phyloP scores from a whole-genome alignment of 164 flowering plant species.

The Cinnamomum micranthum region DNA sequence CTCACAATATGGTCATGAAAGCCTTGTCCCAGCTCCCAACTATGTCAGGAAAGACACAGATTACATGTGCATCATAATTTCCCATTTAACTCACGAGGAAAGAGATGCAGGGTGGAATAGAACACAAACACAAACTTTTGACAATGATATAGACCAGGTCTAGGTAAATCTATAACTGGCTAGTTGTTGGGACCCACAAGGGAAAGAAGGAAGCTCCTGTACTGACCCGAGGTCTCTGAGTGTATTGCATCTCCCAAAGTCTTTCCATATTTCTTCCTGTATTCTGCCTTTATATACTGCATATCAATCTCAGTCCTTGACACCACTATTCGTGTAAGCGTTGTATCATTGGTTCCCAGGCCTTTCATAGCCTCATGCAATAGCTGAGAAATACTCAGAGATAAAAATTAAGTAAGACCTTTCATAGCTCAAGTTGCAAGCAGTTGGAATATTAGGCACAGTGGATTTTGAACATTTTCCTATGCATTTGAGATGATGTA shows the following conservation, averaged over 20 bases:
- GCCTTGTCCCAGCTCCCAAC: background rate
- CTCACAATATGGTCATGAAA: background rate
- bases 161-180: background rate
- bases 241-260: conserved; percentile 55
- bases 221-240: conserved; percentile 72
- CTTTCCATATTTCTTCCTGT: conserved; percentile 51
- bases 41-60: no score
- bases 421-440: no score
- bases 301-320: conserved; percentile 78
- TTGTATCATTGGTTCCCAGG: conserved; percentile 62
- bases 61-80: no score
- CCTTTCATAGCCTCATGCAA: conserved; percentile 78
- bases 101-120: background rate
- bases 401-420: background rate
- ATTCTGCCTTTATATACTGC: conserved; percentile 75
- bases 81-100: background rate
- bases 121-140: background rate
- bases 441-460: no score
- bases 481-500: no score
- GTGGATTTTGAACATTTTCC: no score
- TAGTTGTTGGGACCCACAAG: conserved; percentile 55
- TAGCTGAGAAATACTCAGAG: conserved; percentile 28
- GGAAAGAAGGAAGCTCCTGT: conserved; percentile 59
- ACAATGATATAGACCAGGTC: background rate
- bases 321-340: conserved; percentile 57